Evolutionary conservation across 768 basidiomycete genomes (phyloP), one percentile per base, ranked within the genome.

Genomic region (Hypsizygus marmoreus): DNA sequence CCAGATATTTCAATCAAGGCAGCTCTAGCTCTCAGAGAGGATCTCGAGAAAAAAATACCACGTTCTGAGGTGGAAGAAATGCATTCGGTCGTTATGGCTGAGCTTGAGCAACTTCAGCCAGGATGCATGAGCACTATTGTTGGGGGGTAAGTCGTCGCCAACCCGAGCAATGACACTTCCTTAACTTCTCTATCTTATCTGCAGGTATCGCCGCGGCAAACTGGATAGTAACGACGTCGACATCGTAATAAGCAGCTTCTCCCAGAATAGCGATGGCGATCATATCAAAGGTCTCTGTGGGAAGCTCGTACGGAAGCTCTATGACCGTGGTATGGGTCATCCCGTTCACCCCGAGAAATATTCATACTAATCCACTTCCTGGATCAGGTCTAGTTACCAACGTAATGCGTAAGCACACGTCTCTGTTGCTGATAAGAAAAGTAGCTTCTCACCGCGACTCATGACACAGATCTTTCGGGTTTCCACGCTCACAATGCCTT

Each of bases 131-230:
- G 80, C 54, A 89, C 86, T 4, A 80, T 97, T 30, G 87, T 80
- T 29, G 94, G 93, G 57, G 88, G 93, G 91, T 89, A 40, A 51
- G 81, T 67, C 7, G 26, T 40, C 6, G 2, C 13, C 20, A 30
- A 16, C 14, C 34, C n/a, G 8, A 31, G 30, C 17, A 9, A 14
- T 36, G 20, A 23, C n/a, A 31, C 9, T 12, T 25, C 19, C n/a
- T 19, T 8, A 16, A 17, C 9, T 24, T 12, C 22, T 30, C 14
- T 22, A 20, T 29, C 30, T 33, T 16, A 38, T 43, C 9, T 16
- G 6, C 44, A 93, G 92, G 4, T 91, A 94, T 66, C 81, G 95
- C 22, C 71, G 94, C 44, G 94, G 94, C 1, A 95, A 95, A 62
- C 57, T 68, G 2, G 67, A 81, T 49, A 90, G 86, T 58, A 90